A percentile compares a stretch with the other conserved stretches of the same genome.
Conservation (phyloP, 1,284 basidiomycete genomes). For the Albatrellus sp. region DNA sequence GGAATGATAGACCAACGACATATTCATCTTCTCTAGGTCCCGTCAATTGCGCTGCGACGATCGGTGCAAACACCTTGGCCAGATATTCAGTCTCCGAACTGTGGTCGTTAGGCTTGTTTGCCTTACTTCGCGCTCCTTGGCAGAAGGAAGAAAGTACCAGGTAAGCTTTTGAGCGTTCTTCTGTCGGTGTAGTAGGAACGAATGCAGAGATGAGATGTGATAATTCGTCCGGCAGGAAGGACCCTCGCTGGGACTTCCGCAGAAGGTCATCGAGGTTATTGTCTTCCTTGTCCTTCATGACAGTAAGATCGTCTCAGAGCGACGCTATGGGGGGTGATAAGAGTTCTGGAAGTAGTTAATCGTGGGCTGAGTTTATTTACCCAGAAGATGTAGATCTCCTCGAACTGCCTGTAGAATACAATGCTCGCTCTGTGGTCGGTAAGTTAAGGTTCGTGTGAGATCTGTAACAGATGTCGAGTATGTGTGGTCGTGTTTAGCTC, state of each 20-base stretch:
- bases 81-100: constrained; percentile 38
- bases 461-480: not conserved
- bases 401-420: no score
- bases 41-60: constrained; percentile 32
- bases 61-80: constrained; percentile 32
- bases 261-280: constrained; percentile 20
- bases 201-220: constrained; percentile 43
- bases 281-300: not conserved
- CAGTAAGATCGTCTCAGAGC: no score
- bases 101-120: constrained; percentile 19
- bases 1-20: constrained; percentile 44
- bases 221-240: constrained; percentile 38
- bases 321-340: no score
- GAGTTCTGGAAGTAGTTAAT: no score
- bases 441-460: no score
- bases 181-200: constrained; percentile 29
- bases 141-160: constrained; percentile 54
- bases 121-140: constrained; percentile 35
- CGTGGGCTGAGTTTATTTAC: no score
- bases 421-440: no score
- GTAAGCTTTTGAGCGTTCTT: constrained; percentile 51
- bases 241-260: constrained; percentile 22
- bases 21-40: constrained; percentile 40
- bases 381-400: no score
- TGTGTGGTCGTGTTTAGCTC: not conserved